Conservation (phyloP, 306 rosid genomes). For the Erythrophleum fordii region DNA sequence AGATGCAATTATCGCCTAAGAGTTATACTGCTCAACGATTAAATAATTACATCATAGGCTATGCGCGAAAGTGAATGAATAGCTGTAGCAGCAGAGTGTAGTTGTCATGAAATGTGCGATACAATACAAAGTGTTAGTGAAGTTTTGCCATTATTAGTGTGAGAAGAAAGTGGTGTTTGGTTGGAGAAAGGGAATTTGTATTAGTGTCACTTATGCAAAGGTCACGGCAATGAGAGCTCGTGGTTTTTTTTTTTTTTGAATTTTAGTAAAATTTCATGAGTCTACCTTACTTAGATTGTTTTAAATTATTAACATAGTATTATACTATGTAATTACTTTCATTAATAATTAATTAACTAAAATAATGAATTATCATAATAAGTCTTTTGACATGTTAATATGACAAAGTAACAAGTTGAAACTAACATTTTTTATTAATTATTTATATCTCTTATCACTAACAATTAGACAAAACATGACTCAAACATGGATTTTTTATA, state of each 20-base stretch:
- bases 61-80: constrained; percentile 28
- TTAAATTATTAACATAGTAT: not conserved
- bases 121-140: constrained; percentile 29
- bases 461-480: too few relatives aligned
- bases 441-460: too few relatives aligned
- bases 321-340: not conserved
- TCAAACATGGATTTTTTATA: too few relatives aligned
- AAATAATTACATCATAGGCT: constrained; percentile 37
- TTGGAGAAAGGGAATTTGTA: constrained; percentile 52
- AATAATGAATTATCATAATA: too few relatives aligned
- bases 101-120: constrained; percentile 39
- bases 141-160: constrained; percentile 9
- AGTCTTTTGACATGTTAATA: too few relatives aligned
- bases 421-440: too few relatives aligned
- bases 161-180: constrained; percentile 54
- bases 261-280: not conserved
- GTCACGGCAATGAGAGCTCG: not conserved
- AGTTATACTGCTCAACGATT: constrained; percentile 45
- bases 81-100: not conserved
- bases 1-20: constrained; percentile 50
- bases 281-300: not conserved
- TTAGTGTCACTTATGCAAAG: not conserved
- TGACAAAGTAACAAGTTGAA: too few relatives aligned
- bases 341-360: too few relatives aligned
- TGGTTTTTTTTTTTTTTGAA: not conserved